Percentiles rank a stretch among this genome's conserved stretches.
phyloP scores from a whole-genome alignment of 495 filamentous ascomycete species.

The Penicillium simplicissimum region DNA sequence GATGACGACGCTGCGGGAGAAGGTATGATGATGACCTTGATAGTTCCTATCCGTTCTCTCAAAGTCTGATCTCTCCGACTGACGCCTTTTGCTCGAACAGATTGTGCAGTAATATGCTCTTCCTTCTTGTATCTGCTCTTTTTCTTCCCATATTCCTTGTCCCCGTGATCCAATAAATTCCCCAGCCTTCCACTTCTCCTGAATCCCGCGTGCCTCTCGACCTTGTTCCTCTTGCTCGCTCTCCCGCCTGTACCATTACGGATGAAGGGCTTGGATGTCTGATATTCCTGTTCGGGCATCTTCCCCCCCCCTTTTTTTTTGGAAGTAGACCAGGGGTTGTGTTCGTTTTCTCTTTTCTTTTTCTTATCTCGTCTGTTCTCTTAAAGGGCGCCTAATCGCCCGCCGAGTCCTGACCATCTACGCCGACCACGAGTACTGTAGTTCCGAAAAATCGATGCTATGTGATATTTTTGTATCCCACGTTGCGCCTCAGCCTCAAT shows the following conservation, averaged over 20 bases:
- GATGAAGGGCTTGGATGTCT: slow-evolving; percentile 8
- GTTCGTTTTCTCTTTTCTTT: slow-evolving; percentile 3
- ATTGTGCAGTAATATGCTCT: slow-evolving; percentile 29
- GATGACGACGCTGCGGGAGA: slow-evolving; percentile 90
- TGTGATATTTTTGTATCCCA: slow-evolving; percentile 3
- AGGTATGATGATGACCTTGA: slow-evolving; percentile 63
- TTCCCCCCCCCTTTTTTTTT: neutral
- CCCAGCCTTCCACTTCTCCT: neutral
- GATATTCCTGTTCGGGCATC: neutral
- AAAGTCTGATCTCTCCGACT: neutral
- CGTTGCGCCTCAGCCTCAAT: slow-evolving; percentile 5
- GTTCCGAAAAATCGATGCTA: neutral
- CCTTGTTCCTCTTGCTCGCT: slow-evolving; percentile 3
- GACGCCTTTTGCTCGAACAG: slow-evolving; percentile 14
- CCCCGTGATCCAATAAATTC: neutral
- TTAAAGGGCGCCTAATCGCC: slow-evolving; percentile 4
- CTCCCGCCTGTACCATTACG: slow-evolving; percentile 27
- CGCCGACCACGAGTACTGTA: neutral
- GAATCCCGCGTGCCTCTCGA: slow-evolving; percentile 8
- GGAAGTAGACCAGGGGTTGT: slow-evolving; percentile 7
- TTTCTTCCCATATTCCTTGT: neutral
- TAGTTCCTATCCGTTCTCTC: neutral
- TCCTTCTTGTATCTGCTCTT: neutral
- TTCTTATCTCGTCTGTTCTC: neutral
- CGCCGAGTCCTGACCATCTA: neutral